Evolutionary conservation across 257 asterid species (phyloP), one percentile per base, ranked within the genome.

Genomic region (Perilla frutescens): DNA sequence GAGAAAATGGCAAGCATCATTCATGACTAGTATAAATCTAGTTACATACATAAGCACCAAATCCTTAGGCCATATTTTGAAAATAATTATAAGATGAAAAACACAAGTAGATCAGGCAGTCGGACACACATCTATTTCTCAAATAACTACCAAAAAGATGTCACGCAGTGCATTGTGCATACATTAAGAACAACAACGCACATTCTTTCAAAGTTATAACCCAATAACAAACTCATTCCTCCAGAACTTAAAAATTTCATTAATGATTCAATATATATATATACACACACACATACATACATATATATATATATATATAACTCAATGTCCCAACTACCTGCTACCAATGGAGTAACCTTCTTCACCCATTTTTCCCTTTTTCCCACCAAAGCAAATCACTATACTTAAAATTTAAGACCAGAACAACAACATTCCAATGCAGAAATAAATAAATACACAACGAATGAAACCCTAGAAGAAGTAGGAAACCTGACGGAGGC

Each of bases 401-500:
- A 68, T 34, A 8, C 68, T 8, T n/a, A 55, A 49, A 53, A 8
- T 32, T 15, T 6, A 3, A 49, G 8, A 53, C 8, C 8, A 29
- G 3, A 2, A 4, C 12, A 60, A 10, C 12, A 8, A 44, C 34
- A 54, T 47, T 61, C 29, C 65, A 73, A 20, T 2, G n/a, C 15
- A 48, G 29, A 34, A 36, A 1, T 6, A 7, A 50, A 56, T 9
- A 32, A 59, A 76, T 14, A 9, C n/a, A 47, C 6, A n/a, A 55
- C 32, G 29, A 39, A 12, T 31, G 15, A 76, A 84, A 79, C 73
- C 84, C 83, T 70, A 79, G 39, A 4, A 43, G 66, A 69, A 66
- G 49, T 50, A 66, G 49, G 55, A 81, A 79, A 93, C 97, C 97
- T 94, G 97, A 54, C 83, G 90, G 73, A 94, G 97, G 80, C 98